Base-by-base conservation (phyloP, 2,329 filamentous ascomycete genomes). In the Fusarium tanahbumbuense region DNA sequence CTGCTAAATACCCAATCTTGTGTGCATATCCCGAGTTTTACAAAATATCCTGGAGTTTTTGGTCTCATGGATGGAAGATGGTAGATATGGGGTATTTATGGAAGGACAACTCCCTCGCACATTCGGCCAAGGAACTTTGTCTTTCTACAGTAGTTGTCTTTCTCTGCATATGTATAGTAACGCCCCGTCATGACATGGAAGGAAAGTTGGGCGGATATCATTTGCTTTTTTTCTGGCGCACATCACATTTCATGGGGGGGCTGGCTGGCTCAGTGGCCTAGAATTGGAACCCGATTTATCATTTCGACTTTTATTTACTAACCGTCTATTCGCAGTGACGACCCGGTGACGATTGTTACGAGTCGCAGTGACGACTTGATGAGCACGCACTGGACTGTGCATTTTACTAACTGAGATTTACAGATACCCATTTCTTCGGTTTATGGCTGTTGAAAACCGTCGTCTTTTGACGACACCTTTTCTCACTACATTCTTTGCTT, bases 401-500 rank as follows among this genome's bases (percentile, higher is more conserved):
- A 46, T 16, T 18, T 15, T 37, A 32, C 53, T 70, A 49, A 70
- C 32, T 25, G 27, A 59, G n/a, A 37, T 47, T 8, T 41, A 27
- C 32, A 46, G 50, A 56, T 62, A 10, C 37, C 50, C 22, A 23
- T 60, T 60, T 69, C 60, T 68, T 60, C 64, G 58, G 62, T 48
- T 60, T 7, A 56, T 66, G 32, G 47, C 70, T 67, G 65, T 68
- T 64, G 57, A 72, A 67, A 55, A 57, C 50, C 44, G 60, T 63
- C 34, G 71, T 72, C 67, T 58, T 64, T 46, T 67, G 58, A 64
- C 73, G 75, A 72, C 68, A 68, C 74, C 72, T 78, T 85, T 86
- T 86, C 85, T 87, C 86, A 85, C 84, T 85, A 80, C 82, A 80
- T 70, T 73, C 79, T 76, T 73, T 79, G 82, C 84, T 81, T 80